A percentile compares a stretch with the other conserved stretches of the same genome.
phyloP scores from a whole-genome alignment of 805 yeast species.

The Isabelozyma gotoi region DNA sequence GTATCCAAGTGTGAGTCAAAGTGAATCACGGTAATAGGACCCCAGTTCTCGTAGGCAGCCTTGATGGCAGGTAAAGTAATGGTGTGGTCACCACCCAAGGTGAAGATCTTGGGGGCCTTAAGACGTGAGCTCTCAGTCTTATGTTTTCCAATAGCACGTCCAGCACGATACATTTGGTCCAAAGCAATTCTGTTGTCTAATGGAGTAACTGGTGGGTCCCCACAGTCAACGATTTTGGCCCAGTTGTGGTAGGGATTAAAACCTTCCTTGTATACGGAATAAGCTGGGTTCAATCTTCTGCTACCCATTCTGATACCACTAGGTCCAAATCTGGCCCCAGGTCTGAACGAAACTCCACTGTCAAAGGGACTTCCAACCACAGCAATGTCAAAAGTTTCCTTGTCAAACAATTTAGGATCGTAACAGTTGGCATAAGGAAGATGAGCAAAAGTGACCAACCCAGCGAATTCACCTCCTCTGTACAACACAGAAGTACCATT shows the following conservation, averaged over 20 bases:
- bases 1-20: slow-evolving; percentile 12
- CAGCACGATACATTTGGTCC: slow-evolving; percentile 57
- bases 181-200: slow-evolving; percentile 60
- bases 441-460: slow-evolving; percentile 28
- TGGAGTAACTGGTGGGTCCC: slow-evolving; percentile 62
- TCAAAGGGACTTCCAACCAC: slow-evolving; percentile 62
- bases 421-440: slow-evolving; percentile 20
- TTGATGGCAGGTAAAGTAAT: slow-evolving; percentile 9
- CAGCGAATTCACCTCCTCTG: slow-evolving; percentile 40
- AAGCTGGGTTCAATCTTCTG: slow-evolving; percentile 30
- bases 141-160: slow-evolving; percentile 47
- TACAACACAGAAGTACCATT: slow-evolving; percentile 36
- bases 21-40: slow-evolving; percentile 10
- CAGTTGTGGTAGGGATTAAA: slow-evolving; percentile 43
- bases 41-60: slow-evolving; percentile 12
- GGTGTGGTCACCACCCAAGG: slow-evolving; percentile 12
- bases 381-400: slow-evolving; percentile 44
- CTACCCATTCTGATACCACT: slow-evolving; percentile 49
- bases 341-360: slow-evolving; percentile 54
- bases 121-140: slow-evolving; percentile 11
- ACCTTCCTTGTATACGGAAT: slow-evolving; percentile 15
- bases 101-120: slow-evolving; percentile 9
- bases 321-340: slow-evolving; percentile 63
- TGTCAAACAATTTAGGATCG: slow-evolving; percentile 11
- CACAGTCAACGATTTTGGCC: slow-evolving; percentile 55